These are phyloP conservation scores for Ophiosphaerella herpotricha DNA, from an alignment of 2,329 filamentous ascomycete species.

Conservation along the genomic window DNA sequence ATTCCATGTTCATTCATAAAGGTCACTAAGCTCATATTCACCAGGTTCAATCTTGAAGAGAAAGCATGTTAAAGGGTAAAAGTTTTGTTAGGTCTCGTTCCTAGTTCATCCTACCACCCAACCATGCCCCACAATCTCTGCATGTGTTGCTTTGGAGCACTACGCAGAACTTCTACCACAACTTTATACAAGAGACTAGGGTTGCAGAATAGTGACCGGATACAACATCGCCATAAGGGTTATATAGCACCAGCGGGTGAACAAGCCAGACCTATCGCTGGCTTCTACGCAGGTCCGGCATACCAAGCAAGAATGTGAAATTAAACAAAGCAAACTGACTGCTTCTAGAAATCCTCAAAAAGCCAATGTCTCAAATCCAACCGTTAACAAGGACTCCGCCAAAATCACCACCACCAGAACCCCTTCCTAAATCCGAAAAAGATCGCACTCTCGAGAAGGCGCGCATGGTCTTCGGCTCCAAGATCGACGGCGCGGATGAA, in stretches of 20 bases:
- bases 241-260: slow-evolving; percentile 44
- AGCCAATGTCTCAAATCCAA: slow-evolving; percentile 31
- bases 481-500: slow-evolving; percentile 74
- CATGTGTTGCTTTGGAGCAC: slow-evolving; percentile 27
- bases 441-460: slow-evolving; percentile 63
- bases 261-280: slow-evolving; percentile 45
- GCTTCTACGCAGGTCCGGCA: slow-evolving; percentile 44
- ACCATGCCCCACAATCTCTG: slow-evolving; percentile 30
- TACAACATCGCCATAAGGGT: slow-evolving; percentile 41
- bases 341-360: slow-evolving; percentile 44
- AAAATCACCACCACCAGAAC: slow-evolving; percentile 38
- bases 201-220: slow-evolving; percentile 41
- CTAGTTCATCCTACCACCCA: slow-evolving; percentile 3
- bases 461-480: slow-evolving; percentile 79
- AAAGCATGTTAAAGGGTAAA: too few relatives aligned
- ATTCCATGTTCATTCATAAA: background rate
- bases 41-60: too few relatives aligned
- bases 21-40: background rate
- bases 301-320: background rate
- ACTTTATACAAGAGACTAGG: slow-evolving; percentile 18
- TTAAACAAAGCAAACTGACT: slow-evolving; percentile 13
- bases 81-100: background rate
- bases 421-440: slow-evolving; percentile 53
- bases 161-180: slow-evolving; percentile 8
- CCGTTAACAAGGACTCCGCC: slow-evolving; percentile 40